Evolutionary conservation across 495 filamentous ascomycete genomes (phyloP).

Genomic region (Penicillium pancosmium): DNA sequence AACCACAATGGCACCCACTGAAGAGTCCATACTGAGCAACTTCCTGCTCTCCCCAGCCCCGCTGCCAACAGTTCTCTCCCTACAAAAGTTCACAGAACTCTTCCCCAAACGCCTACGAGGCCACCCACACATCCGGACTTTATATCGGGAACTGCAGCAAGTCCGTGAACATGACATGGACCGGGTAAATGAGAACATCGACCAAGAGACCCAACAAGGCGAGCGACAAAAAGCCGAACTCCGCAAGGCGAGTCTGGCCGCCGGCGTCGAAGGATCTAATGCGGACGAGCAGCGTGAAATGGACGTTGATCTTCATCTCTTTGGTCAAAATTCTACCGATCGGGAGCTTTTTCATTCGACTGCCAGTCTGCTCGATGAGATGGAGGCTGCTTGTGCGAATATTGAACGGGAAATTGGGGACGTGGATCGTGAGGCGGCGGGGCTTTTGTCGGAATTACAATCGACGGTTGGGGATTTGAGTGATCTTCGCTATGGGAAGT

Average conservation of each 20-base stretch:
- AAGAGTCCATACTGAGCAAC: constrained; percentile 70
- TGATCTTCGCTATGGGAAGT: constrained; percentile 79
- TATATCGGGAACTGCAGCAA: constrained; percentile 81
- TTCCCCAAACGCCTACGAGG: constrained; percentile 71
- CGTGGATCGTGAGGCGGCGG: constrained; percentile 65
- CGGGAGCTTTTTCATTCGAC: constrained; percentile 58
- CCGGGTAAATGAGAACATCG: constrained; percentile 67
- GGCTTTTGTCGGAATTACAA: constrained; percentile 61
- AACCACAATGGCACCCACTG: constrained; percentile 62
- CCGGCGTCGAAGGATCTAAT: constrained; percentile 54
- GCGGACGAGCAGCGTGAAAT: constrained; percentile 68
- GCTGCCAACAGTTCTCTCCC: constrained; percentile 69
- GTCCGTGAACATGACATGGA: constrained; percentile 70
- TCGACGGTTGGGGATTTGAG: constrained; percentile 71
- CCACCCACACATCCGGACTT: constrained; percentile 68
- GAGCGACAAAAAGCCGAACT: constrained; percentile 64
- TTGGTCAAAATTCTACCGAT: constrained; percentile 54
- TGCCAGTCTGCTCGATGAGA: constrained; percentile 63
- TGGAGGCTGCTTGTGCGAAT: constrained; percentile 65
- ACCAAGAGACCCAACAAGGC: constrained; percentile 64
- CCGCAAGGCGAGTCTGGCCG: constrained; percentile 53
- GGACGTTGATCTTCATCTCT: constrained; percentile 72
- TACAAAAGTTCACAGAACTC: constrained; percentile 73
- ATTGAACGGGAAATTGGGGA: constrained; percentile 67
- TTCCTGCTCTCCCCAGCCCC: constrained; percentile 78